Percentiles rank a stretch among this genome's conserved stretches.
phyloP scores from a whole-genome alignment of 352 stramenopile species.

The Globisporangium recalcitrans region DNA sequence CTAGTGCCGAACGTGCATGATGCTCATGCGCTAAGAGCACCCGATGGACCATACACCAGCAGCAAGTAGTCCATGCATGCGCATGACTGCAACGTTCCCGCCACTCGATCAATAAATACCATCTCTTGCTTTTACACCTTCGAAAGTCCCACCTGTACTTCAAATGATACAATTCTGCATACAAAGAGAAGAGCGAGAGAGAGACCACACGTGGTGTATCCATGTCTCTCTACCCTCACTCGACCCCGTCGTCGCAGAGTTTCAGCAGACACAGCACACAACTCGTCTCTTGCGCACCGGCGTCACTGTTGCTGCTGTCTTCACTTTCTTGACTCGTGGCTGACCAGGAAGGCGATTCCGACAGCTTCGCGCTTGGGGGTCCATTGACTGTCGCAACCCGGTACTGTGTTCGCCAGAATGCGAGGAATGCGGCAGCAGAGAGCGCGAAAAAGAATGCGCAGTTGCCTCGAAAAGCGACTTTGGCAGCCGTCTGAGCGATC shows the following conservation, averaged over 20 bases:
- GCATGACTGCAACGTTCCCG: no score
- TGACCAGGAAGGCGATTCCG: not conserved
- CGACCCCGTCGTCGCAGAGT: slow-evolving; percentile 14
- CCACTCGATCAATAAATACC: not conserved
- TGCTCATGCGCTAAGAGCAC: no score
- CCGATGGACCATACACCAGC: no score
- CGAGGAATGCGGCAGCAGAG: slow-evolving; percentile 15
- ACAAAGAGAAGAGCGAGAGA: not conserved
- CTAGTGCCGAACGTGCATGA: not conserved
- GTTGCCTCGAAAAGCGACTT: slow-evolving; percentile 29
- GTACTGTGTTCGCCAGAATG: slow-evolving; percentile 45
- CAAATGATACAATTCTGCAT: not conserved
- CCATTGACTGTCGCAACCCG: slow-evolving; percentile 21
- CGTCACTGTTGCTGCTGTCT: not conserved
- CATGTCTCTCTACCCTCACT: not conserved
- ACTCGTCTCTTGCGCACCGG: not conserved
- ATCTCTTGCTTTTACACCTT: not conserved
- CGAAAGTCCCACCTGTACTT: not conserved
- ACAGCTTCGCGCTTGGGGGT: not conserved
- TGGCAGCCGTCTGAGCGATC: slow-evolving; percentile 4
- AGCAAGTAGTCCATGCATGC: not conserved
- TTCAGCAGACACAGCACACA: slow-evolving; percentile 32
- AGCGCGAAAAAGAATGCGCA: slow-evolving; percentile 24
- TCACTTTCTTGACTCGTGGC: not conserved
- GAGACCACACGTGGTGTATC: no score